Conservation (phyloP, 164 flowering plant genomes). For the Annona squamosa region DNA sequence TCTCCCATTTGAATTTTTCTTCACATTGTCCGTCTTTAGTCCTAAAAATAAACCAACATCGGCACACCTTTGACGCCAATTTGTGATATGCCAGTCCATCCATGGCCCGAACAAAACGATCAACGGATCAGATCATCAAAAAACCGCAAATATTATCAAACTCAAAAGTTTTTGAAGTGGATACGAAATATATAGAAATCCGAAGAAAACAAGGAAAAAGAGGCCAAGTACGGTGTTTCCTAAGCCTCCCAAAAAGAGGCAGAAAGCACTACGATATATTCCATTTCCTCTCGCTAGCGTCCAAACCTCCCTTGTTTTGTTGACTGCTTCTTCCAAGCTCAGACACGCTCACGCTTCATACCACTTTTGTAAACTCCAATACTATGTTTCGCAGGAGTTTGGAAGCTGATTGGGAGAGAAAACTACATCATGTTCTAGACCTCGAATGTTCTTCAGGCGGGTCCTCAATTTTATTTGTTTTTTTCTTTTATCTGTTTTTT, state of each 20-base stretch:
- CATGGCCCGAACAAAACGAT: background rate
- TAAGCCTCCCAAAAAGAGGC: conserved; percentile 9
- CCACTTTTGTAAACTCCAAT: background rate
- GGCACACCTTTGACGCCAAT: background rate
- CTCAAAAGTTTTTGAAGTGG: too few species aligned
- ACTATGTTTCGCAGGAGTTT: background rate
- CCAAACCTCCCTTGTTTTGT: background rate
- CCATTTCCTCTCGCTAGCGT: background rate
- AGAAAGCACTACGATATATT: background rate
- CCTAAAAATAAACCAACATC: background rate
- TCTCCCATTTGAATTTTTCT: background rate
- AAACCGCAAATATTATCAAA: background rate
- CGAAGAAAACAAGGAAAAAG: conserved; percentile 11
- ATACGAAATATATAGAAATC: background rate
- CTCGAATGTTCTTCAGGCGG: conserved; percentile 4
- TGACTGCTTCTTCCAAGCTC: conserved; percentile 1
- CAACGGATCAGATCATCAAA: background rate
- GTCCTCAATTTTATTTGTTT: background rate
- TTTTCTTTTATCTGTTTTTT: background rate
- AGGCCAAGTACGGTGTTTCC: conserved; percentile 18
- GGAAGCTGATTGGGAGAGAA: background rate
- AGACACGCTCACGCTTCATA: background rate
- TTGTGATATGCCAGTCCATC: background rate
- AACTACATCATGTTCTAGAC: conserved; percentile 6
- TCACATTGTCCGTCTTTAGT: background rate